Evolutionary conservation across 345 rosid species (phyloP).

Genomic region (Populus nigra): DNA sequence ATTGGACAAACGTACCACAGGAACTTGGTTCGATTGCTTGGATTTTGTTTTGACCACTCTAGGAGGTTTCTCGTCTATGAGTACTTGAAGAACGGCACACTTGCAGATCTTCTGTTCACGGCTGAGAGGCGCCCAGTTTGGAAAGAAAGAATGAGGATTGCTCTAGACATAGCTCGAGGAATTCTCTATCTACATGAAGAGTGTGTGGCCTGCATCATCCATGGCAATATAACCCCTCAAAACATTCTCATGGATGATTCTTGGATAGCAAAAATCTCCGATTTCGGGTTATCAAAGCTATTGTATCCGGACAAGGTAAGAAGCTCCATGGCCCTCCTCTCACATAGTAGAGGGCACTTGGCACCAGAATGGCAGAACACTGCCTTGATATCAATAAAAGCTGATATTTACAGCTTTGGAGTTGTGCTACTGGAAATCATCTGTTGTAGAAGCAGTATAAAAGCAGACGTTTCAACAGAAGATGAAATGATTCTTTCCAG

Average conservation of each 20-base stretch:
- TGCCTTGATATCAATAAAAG: conserved; percentile 6
- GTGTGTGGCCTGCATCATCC: conserved; percentile 24
- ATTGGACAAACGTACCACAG: conserved; percentile 31
- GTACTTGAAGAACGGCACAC: conserved; percentile 25
- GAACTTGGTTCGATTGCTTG: conserved; percentile 29
- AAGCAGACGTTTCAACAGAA: not conserved
- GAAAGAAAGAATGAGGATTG: conserved; percentile 21
- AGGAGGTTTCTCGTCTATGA: conserved; percentile 28
- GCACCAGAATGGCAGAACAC: conserved; percentile 30
- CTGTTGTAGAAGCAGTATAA: conserved; percentile 20
- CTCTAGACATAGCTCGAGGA: conserved; percentile 18
- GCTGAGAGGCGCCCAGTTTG: not conserved
- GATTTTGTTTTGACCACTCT: conserved; percentile 26
- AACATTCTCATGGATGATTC: conserved; percentile 28
- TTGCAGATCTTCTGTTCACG: conserved; percentile 6
- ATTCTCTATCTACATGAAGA: conserved; percentile 25
- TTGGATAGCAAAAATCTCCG: conserved; percentile 15
- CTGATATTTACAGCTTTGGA: conserved; percentile 32
- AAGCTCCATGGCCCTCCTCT: not conserved
- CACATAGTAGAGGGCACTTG: conserved; percentile 17
- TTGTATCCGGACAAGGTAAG: conserved; percentile 23
- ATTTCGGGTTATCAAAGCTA: conserved; percentile 29
- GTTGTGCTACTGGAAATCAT: conserved; percentile 30
- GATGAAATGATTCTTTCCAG: conserved; percentile 23
- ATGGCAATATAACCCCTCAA: conserved; percentile 16